These are phyloP conservation scores for Penicillium lividum DNA, from an alignment of 495 filamentous ascomycete species.

Conservation along the genomic window DNA sequence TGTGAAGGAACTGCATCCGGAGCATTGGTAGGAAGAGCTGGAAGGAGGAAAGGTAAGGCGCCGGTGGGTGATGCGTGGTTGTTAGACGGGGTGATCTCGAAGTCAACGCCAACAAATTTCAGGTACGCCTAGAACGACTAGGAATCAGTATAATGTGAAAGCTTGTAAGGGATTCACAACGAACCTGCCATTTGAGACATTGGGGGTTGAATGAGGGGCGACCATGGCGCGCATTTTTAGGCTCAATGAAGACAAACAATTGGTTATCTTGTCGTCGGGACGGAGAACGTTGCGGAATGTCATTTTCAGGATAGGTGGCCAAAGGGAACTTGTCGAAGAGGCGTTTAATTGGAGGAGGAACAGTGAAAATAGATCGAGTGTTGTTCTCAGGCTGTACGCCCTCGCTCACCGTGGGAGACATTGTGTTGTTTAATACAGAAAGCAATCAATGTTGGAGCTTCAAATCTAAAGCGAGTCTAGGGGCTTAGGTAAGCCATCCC, in stretches of 20 bases:
- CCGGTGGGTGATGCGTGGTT: slow-evolving; percentile 94
- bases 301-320: slow-evolving; percentile 71
- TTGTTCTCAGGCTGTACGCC: slow-evolving; percentile 25
- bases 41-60: slow-evolving; percentile 82
- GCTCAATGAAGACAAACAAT: slow-evolving; percentile 77
- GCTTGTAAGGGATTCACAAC: slow-evolving; percentile 22
- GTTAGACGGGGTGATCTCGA: slow-evolving; percentile 69
- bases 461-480: not conserved
- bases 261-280: slow-evolving; percentile 49
- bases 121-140: slow-evolving; percentile 68
- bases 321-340: slow-evolving; percentile 87
- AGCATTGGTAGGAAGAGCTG: slow-evolving; percentile 36
- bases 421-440: slow-evolving; percentile 17
- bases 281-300: slow-evolving; percentile 68
- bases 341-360: slow-evolving; percentile 74
- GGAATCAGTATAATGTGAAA: slow-evolving; percentile 3
- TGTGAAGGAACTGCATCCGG: slow-evolving; percentile 58
- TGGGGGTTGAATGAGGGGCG: slow-evolving; percentile 85
- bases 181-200: slow-evolving; percentile 96
- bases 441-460: not conserved
- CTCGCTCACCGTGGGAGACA: slow-evolving; percentile 37
- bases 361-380: slow-evolving; percentile 52
- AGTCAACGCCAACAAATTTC: slow-evolving; percentile 71
- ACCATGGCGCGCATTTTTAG: slow-evolving; percentile 60
- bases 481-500: slow-evolving; percentile 13